Percentiles rank a stretch among this genome's conserved stretches.
Evolutionary conservation across 305 asterid species (phyloP).

Genomic region (Salvia sclarea): DNA sequence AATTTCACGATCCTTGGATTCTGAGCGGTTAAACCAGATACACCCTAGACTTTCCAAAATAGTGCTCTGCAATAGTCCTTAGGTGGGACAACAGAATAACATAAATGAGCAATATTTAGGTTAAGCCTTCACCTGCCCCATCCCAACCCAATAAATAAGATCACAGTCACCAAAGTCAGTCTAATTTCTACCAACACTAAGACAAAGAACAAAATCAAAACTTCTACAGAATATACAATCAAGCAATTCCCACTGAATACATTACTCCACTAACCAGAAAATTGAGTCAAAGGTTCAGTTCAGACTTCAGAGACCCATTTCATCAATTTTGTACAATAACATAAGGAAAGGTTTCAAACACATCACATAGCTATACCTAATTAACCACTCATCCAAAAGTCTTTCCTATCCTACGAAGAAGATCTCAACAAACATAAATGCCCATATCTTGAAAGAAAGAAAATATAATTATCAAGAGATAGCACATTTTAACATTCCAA

Average conservation of each 20-base stretch:
- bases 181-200: constrained; percentile 7
- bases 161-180: neutral
- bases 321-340: constrained; percentile 10
- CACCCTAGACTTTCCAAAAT: constrained; percentile 96
- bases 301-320: neutral
- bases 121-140: constrained; percentile 4
- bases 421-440: neutral
- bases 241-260: neutral
- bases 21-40: constrained; percentile 98
- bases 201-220: constrained; percentile 7
- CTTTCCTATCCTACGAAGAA: neutral
- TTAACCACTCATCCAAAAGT: neutral
- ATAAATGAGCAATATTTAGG: constrained; percentile 28
- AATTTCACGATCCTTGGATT: constrained; percentile 93
- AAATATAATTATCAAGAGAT: neutral
- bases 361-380: neutral
- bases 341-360: neutral
- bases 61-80: constrained; percentile 93
- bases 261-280: neutral
- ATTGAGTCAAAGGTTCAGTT: neutral
- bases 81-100: constrained; percentile 24
- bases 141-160: constrained; percentile 27
- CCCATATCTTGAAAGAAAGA: neutral
- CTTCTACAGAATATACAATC: neutral
- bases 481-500: neutral